Base-by-base conservation (phyloP, 2,329 filamentous ascomycete species). In the Scedosporium minutisporum region DNA sequence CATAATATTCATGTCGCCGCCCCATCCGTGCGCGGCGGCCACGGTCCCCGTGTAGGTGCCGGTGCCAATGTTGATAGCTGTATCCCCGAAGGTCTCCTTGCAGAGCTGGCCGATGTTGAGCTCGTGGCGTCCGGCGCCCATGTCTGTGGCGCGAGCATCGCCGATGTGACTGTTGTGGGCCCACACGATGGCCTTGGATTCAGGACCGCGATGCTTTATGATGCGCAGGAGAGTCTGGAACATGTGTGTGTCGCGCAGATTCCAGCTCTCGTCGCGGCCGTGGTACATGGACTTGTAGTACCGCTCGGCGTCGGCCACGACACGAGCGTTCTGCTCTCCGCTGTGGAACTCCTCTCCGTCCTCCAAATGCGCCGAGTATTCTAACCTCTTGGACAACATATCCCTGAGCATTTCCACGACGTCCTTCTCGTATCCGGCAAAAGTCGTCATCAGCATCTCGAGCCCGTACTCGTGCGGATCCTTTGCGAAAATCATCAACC, bases 81-180 rank as follows among this genome's bases (percentile, higher is more conserved):
- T 25, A n/a, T 55, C 60, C 55, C 71, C 76, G 63, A 76, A 76
- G 10, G 71, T 66, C 67, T 81, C 75, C 25, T 77, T 76, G 67
- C 78, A 82, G n/a, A 83, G 69, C 68, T 83, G 80, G 0, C 80
- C 80, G n/a, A 82, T 71, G 65, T 82, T 83, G 58, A 81, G 67
- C 67, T 83, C 80, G 6, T 75, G 74, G 14, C 75, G 72, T 2
- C 71, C 67, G 41, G 67, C 70, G 9, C 78, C 76, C 79, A 81
- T 81, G 62, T 75, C 76, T 5, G 79, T 82, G 41, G 74, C 77
- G 16, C 80, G 73, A n/a, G 80, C 80, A 65, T 83, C 80, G n/a
- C 80, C 80, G 10, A 81, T 69, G 63, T 83, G 80, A 51, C 77
- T 81, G 65, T 82, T 82, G 66, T 82, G 80, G 14, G 80, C 80